Percentiles rank a stretch among this genome's conserved stretches.
These are phyloP conservation scores for Entoloma clypeatum DNA, from an alignment of 1,284 basidiomycete species.

Conservation along the genomic window DNA sequence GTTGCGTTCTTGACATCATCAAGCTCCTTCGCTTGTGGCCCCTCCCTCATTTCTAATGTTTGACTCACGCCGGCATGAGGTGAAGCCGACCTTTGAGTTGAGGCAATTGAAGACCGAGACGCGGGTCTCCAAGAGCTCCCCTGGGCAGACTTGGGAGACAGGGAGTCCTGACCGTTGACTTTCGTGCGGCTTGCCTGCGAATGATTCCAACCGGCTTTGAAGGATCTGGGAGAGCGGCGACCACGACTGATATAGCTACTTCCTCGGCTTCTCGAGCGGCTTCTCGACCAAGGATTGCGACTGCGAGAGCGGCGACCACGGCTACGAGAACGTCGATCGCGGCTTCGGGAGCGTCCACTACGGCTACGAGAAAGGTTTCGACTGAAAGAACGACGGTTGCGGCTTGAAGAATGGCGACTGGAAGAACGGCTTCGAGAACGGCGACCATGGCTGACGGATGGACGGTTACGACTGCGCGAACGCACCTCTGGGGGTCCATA, in stretches of 20 bases:
- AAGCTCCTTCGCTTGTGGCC: no score
- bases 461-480: slow-evolving; percentile 14
- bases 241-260: no score
- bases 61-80: no score
- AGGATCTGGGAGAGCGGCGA: slow-evolving; percentile 1
- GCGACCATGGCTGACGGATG: slow-evolving; percentile 10
- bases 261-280: no score
- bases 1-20: no score
- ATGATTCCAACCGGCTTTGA: no score
- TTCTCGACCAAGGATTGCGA: slow-evolving; percentile 10
- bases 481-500: slow-evolving; percentile 5
- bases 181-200: no score
- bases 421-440: slow-evolving; percentile 13
- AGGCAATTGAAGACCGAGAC: slow-evolving; percentile 39
- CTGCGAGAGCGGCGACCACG: slow-evolving; percentile 14
- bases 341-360: slow-evolving; percentile 1
- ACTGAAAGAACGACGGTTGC: slow-evolving; percentile 14
- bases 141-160: slow-evolving; percentile 11
- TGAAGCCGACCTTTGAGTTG: slow-evolving; percentile 33
- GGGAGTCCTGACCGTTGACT: no score
- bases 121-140: slow-evolving; percentile 24
- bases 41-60: no score
- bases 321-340: slow-evolving; percentile 9
- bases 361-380: slow-evolving; percentile 7
- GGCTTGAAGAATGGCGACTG: slow-evolving; percentile 15